Evolutionary conservation across 306 rosid species (phyloP), one percentile per base, ranked within the genome.

Genomic region (Comarum palustre): DNA sequence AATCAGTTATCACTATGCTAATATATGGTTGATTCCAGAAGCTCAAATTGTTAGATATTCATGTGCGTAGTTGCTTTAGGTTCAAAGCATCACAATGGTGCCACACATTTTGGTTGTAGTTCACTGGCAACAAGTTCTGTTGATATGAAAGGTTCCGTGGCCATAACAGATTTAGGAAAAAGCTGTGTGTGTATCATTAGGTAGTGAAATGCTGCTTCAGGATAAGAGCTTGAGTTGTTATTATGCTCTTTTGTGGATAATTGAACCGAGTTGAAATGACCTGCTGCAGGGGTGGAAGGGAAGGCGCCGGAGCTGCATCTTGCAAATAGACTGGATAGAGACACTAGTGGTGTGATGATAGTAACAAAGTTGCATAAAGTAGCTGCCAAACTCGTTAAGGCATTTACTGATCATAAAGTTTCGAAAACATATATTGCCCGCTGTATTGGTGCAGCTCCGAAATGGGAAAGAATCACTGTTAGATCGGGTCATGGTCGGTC

Each of bases 401-500:
- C 91, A 14, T 94, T 91, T 82, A 84, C 97, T 2, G 86, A 83
- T 42, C 98, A 85, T 79, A 75, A 70, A 58, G 92, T 94, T 62
- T 72, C 73, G 39, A 94, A 94, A 82, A 91, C 97, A 1, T 91
- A 94, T 77, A 72, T 94, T 27, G 98, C 95, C 20, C 76, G 67
- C 54, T 91, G 92, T 68, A 17, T 86, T 55, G 97, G 96, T 16
- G 20, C 75, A 1, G 66, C 76, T 55, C 96, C 97, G 0, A 25
- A 71, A 39, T 94, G 97, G 98, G 76, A 88, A 77, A 84, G 63
- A 50, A 72, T 85, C 65, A 89, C 86, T 7, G 39, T 91, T 19
- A 86, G 75, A 73, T 91, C 97, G 16, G 97, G 96, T 75, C 98
- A 94, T 70, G 98, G 98, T 0, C 79, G 98, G 68, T 94, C 98